Evolutionary conservation across 768 basidiomycete species (phyloP).

Genomic region (Rhizopogon vinicolor): DNA sequence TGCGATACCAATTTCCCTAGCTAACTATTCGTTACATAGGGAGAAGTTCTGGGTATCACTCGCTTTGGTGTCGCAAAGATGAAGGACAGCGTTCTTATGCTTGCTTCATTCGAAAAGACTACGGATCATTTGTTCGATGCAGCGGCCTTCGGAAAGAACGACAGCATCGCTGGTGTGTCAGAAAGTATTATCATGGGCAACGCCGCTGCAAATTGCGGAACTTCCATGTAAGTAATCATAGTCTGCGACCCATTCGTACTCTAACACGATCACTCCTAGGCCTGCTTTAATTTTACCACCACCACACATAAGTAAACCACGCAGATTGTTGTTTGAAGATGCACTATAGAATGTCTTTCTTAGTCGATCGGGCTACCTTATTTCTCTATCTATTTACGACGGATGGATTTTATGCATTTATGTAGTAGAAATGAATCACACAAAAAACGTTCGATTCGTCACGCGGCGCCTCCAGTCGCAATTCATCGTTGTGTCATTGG

Average conservation of each 20-base stretch:
- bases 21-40: constrained; percentile 40
- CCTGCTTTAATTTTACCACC: constrained; percentile 29
- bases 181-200: constrained; percentile 99
- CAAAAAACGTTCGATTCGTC: no score
- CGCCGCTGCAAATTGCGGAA: constrained; percentile 89
- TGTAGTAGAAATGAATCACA: no score
- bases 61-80: constrained; percentile 99
- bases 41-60: constrained; percentile 96
- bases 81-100: constrained; percentile 99
- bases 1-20: background rate
- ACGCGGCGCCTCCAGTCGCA: no score
- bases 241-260: background rate
- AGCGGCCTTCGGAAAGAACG: constrained; percentile 92
- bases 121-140: constrained; percentile 99
- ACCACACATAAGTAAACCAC: constrained; percentile 30
- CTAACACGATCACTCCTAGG: constrained; percentile 17
- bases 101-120: constrained; percentile 99
- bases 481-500: no score
- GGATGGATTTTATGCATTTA: no score
- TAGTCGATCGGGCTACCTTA: background rate
- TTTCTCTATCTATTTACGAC: background rate
- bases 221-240: constrained; percentile 71
- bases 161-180: constrained; percentile 93
- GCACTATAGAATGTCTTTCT: constrained; percentile 13
- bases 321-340: constrained; percentile 31